These are phyloP conservation scores for Pelomyxa schiedti DNA, from an alignment of 78 protist species.

Conservation along the genomic window DNA sequence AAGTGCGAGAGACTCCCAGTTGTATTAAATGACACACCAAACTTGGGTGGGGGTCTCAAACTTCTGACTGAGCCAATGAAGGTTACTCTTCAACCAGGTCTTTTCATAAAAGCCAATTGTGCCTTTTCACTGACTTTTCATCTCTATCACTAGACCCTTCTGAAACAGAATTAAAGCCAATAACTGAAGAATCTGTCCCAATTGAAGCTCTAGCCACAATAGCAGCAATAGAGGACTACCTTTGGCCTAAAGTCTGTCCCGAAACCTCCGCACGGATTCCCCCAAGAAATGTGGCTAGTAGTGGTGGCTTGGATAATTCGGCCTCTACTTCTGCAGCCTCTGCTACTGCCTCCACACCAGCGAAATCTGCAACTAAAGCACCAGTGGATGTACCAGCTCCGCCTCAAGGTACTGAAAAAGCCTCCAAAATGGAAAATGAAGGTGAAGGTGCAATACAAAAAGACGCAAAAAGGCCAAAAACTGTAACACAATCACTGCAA, in stretches of 20 bases:
- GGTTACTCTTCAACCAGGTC: no score
- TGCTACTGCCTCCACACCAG: neutral
- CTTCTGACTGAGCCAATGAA: conserved; percentile 53
- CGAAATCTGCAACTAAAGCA: neutral
- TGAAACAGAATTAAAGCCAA: no score
- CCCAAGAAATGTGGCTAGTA: neutral
- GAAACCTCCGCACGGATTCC: neutral
- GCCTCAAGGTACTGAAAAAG: conserved; percentile 24
- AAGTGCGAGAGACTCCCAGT: conserved; percentile 39
- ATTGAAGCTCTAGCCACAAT: conserved; percentile 65
- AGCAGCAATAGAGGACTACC: conserved; percentile 51
- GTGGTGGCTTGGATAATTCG: neutral
- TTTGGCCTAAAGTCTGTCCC: conserved; percentile 39
- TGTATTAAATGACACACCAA: conserved; percentile 22
- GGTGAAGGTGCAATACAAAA: conserved; percentile 27
- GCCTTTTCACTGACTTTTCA: no score
- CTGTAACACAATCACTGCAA: conserved; percentile 27
- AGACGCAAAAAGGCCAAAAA: conserved; percentile 10
- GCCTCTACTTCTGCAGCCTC: neutral
- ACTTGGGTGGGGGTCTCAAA: conserved; percentile 40
- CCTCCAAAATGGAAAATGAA: conserved; percentile 19
- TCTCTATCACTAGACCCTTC: no score
- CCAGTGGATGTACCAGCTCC: conserved; percentile 2
- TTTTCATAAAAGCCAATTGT: no score
- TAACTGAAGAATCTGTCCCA: no score